These are phyloP conservation scores for Mrakia gelida DNA, from an alignment of 768 basidiomycete species.

Conservation along the genomic window DNA sequence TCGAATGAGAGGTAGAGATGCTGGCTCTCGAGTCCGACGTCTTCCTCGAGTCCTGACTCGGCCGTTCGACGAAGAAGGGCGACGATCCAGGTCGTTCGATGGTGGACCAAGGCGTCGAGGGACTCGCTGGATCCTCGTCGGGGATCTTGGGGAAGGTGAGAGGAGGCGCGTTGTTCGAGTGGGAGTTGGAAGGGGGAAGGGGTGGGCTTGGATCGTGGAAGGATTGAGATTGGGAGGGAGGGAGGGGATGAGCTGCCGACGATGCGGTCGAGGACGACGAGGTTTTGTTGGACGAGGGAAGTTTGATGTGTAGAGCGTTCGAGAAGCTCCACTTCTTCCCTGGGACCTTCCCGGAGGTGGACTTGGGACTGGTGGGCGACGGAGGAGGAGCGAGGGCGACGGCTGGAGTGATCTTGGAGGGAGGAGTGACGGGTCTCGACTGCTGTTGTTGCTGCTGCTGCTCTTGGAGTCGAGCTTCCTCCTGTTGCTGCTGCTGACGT, in stretches of 20 bases:
- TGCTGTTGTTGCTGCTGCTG: not conserved
- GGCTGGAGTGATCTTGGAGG: not conserved
- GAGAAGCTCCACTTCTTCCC: conserved; percentile 98
- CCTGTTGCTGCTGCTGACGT: not conserved
- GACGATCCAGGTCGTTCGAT: conserved; percentile 21
- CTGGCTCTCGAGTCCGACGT: conserved; percentile 1
- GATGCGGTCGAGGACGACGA: conserved; percentile 5
- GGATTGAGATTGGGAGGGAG: not conserved
- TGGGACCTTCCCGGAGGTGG: conserved; percentile 45
- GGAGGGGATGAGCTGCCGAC: not conserved
- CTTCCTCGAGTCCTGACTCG: conserved; percentile 10
- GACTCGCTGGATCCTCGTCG: conserved; percentile 14
- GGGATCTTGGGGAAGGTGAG: conserved; percentile 52
- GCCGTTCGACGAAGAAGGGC: conserved; percentile 19
- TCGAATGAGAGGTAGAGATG: not conserved
- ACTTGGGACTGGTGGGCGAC: conserved; percentile 49
- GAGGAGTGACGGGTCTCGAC: not conserved
- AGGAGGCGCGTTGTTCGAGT: conserved; percentile 41
- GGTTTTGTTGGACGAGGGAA: conserved; percentile 26
- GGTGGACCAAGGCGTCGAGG: conserved; percentile 20
- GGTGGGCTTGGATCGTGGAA: conserved; percentile 1
- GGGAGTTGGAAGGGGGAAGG: conserved; percentile 2
- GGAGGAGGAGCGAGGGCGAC: not conserved
- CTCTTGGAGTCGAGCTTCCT: not conserved
- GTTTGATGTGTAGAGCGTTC: conserved; percentile 54